Evolutionary conservation across 148 eudicot genomes (phyloP).

Genomic region (Heliosperma pusillum): DNA sequence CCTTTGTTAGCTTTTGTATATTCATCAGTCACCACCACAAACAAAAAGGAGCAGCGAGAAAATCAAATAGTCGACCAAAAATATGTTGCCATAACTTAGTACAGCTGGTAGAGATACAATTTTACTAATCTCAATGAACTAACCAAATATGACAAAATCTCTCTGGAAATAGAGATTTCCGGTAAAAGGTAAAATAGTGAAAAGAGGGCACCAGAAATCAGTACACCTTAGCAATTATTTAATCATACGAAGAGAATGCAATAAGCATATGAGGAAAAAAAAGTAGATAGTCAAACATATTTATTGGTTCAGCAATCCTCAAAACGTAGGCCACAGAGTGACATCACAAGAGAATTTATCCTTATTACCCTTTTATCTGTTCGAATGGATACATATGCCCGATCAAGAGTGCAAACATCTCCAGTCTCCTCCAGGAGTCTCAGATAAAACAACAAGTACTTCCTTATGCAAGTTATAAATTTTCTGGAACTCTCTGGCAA

Average conservation of each 20-base stretch:
- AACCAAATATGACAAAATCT: too few relatives aligned
- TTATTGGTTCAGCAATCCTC: not conserved
- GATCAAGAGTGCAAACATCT: conserved; percentile 78
- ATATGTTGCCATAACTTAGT: too few relatives aligned
- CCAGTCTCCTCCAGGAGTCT: conserved; percentile 88
- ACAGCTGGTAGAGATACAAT: too few relatives aligned
- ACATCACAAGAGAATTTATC: not conserved
- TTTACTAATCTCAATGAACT: too few relatives aligned
- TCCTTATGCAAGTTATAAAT: conserved; percentile 89
- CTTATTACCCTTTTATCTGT: conserved; percentile 85
- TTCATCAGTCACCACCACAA: not conserved
- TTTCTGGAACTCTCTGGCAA: conserved; percentile 94
- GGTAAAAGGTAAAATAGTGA: not conserved
- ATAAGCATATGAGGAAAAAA: not conserved
- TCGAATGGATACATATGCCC: conserved; percentile 80
- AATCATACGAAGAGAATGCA: not conserved
- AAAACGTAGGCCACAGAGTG: not conserved
- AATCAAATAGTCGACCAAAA: not conserved
- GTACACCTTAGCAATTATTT: not conserved
- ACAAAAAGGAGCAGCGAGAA: not conserved
- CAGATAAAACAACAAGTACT: conserved; percentile 80
- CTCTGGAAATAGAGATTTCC: not conserved
- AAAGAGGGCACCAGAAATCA: not conserved
- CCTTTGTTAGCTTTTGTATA: conserved; percentile 4
- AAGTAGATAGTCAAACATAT: not conserved